Base-by-base conservation (phyloP, 1,284 basidiomycete species). In the Apiotrichum laibachii region DNA sequence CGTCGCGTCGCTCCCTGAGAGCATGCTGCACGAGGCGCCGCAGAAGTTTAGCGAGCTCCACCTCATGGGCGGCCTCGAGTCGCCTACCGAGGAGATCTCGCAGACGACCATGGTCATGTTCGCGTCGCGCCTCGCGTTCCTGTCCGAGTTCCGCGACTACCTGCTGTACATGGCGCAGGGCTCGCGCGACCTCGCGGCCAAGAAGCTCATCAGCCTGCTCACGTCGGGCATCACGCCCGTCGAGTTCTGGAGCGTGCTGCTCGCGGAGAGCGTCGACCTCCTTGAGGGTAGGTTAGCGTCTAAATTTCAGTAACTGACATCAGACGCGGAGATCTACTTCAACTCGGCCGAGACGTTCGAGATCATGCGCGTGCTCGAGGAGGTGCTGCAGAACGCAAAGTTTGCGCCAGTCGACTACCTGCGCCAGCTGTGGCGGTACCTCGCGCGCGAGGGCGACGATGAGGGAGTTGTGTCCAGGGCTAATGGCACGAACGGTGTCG, bases 121-220 rank as follows among this genome's bases (percentile, higher is more conserved):
- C 55, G 72, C 76, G 1, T 68, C 75, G 2, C 70, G 74, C 21
- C 68, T 82, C 34, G 65, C 72, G 16, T 82, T 81, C 74, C 67
- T 82, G 11, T 75, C 80, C 18, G 71, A 78, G 50, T 81, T 81
- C 64, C 67, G 79, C 43, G 79, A 81, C 62, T 81, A 81, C 62
- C 71, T 81, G 39, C 70, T 79, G 5, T 75, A 76, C 56, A 70
- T 77, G 35, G 62, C 65, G 0, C 65, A 71, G 40, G 79, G 74
- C 2, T 72, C 71, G 8, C 67, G 71, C n/a, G 61, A 67, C 21
- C 62, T 65, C 37, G 80, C 80, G 0, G 79, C 80, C 0, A 66
- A 66, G 21, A 67, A 76, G 44, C 59, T 82, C 48, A 73, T 80
- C 26, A 64, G 68, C 16, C 63, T 81, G 43, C 63, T 82, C 51